Percentiles rank a stretch among this genome's conserved stretches.
Conservation (phyloP, 768 basidiomycete genomes). For the Brasilioporus rufonigricans region DNA sequence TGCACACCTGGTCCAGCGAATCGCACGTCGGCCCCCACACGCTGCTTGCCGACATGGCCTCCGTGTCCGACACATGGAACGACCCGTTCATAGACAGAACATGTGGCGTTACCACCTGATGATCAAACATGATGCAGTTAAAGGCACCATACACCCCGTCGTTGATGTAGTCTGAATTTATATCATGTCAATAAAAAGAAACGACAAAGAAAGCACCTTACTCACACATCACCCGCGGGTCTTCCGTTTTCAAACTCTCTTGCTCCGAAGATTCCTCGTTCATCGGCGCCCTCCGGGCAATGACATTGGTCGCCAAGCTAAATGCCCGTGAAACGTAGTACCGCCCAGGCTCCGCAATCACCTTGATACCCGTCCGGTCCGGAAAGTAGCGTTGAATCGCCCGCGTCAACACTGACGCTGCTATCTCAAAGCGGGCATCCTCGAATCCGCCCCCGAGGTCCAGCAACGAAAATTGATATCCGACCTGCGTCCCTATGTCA, state of each 20-base stretch:
- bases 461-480: constrained; percentile 79
- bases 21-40: constrained; percentile 99
- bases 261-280: constrained; percentile 29
- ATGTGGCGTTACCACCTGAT: constrained; percentile 85
- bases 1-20: constrained; percentile 89
- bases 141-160: constrained; percentile 98
- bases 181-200: constrained; percentile 1
- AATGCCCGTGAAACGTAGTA: constrained; percentile 94
- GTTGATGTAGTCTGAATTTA: constrained; percentile 88
- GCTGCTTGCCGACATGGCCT: constrained; percentile 54
- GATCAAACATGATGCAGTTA: constrained; percentile 97
- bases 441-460: constrained; percentile 99
- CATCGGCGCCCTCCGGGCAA: constrained; percentile 75
- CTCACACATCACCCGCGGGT: constrained; percentile 86
- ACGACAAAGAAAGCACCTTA: constrained; percentile 24
- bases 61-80: constrained; percentile 41
- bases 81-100: constrained; percentile 70
- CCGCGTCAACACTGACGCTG: constrained; percentile 64
- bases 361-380: constrained; percentile 57
- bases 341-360: constrained; percentile 95
- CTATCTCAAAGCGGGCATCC: constrained; percentile 77
- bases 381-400: constrained; percentile 84
- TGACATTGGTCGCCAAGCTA: constrained; percentile 89
- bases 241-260: constrained; percentile 29
- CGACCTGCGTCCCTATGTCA: constrained; percentile 78